Evolutionary conservation across 1,284 basidiomycete genomes (phyloP).

Genomic region (Tetrapyrgos nigripes): DNA sequence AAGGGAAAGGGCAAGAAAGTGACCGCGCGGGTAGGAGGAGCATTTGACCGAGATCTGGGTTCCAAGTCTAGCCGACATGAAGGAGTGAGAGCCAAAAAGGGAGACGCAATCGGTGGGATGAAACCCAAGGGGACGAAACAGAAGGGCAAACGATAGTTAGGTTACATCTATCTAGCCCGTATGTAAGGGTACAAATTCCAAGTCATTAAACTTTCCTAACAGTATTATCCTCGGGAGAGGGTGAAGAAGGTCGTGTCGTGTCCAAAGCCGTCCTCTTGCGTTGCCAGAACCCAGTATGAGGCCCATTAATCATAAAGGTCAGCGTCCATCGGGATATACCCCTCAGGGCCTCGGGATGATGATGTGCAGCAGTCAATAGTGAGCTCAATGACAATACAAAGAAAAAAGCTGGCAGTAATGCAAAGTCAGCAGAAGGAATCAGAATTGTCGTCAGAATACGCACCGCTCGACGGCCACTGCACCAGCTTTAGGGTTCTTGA

Average conservation of each 20-base stretch:
- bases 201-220: too few species aligned
- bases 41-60: conserved; percentile 52
- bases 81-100: conserved; percentile 55
- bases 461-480: conserved; percentile 60
- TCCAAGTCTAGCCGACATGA: conserved; percentile 39
- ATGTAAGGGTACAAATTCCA: too few species aligned
- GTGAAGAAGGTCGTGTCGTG: conserved; percentile 8
- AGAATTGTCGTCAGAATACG: conserved; percentile 14
- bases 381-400: conserved; percentile 70
- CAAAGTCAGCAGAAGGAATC: conserved; percentile 10
- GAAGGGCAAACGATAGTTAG: conserved; percentile 16
- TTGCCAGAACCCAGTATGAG: conserved; percentile 58
- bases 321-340: conserved; percentile 76
- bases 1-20: conserved; percentile 29
- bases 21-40: conserved; percentile 29
- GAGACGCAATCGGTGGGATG: conserved; percentile 54
- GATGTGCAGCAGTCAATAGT: conserved; percentile 66
- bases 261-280: conserved; percentile 32
- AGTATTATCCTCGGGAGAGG: background rate
- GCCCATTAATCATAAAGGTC: conserved; percentile 66
- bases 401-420: conserved; percentile 42
- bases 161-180: too few species aligned
- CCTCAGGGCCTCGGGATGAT: conserved; percentile 66
- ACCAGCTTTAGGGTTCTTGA: conserved; percentile 47
- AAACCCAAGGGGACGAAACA: conserved; percentile 43